A percentile compares a stretch with the other conserved stretches of the same genome.
Evolutionary conservation across 331 rosid species (phyloP).

Genomic region (Saraca asoca): DNA sequence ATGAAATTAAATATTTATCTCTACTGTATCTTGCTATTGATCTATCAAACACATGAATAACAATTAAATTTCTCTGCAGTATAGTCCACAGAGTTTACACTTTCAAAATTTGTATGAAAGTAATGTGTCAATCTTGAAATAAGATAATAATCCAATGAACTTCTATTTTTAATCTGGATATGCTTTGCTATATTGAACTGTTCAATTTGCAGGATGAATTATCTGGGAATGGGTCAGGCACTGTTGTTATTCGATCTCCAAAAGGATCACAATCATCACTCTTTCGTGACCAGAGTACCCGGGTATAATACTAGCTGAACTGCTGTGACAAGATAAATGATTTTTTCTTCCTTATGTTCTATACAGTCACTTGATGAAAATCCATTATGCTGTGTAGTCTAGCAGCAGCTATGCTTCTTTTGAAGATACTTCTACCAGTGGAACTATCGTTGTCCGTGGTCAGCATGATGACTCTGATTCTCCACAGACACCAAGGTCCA

Average conservation of each 20-base stretch:
- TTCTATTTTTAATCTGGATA: conserved; percentile 23
- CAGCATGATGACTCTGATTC: conserved; percentile 77
- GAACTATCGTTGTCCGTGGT: conserved; percentile 81
- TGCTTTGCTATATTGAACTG: conserved; percentile 35
- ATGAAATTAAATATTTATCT: conserved; percentile 8
- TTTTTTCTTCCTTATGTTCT: conserved; percentile 25
- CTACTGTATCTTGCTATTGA: conserved; percentile 12
- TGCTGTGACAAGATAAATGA: conserved; percentile 5
- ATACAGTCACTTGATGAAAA: conserved; percentile 32
- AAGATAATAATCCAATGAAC: conserved; percentile 16
- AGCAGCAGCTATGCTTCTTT: conserved; percentile 64
- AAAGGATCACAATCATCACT: conserved; percentile 58
- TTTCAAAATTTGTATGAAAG: conserved; percentile 9
- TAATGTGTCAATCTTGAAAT: neutral
- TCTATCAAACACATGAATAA: conserved; percentile 9
- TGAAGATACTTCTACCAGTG: conserved; percentile 81
- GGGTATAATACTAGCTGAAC: conserved; percentile 49
- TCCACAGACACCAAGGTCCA: conserved; percentile 69
- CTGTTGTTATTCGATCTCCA: conserved; percentile 85
- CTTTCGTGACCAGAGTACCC: conserved; percentile 53
- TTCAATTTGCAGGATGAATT: conserved; percentile 72
- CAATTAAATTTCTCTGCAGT: conserved; percentile 7
- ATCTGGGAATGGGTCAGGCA: conserved; percentile 80
- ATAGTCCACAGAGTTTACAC: conserved; percentile 20
- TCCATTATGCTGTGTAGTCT: conserved; percentile 56